Conservation (phyloP, 2,329 filamentous ascomycete species). For the Beauveria rudraprayagi region DNA sequence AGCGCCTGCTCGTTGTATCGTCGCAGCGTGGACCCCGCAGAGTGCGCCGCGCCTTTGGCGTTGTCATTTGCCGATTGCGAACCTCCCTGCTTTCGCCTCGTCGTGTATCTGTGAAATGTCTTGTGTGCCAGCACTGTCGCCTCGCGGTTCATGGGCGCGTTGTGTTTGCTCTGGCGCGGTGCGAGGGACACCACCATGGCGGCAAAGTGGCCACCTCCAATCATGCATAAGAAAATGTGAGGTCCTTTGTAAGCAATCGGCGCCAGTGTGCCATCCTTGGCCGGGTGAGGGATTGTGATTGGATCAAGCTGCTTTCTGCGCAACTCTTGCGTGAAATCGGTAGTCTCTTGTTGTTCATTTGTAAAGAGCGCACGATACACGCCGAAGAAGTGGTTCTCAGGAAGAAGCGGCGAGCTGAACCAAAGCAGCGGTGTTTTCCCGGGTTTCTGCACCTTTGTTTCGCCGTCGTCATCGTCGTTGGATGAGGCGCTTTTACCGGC, state of each 20-base stretch:
- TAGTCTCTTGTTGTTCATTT: slow-evolving; percentile 55
- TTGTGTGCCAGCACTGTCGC: slow-evolving; percentile 90
- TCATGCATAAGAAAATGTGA: slow-evolving; percentile 96
- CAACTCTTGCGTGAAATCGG: slow-evolving; percentile 58
- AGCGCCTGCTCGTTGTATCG: slow-evolving; percentile 91
- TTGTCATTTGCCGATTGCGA: slow-evolving; percentile 91
- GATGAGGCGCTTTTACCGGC: slow-evolving; percentile 41
- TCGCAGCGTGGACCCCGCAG: slow-evolving; percentile 80
- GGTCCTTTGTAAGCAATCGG: slow-evolving; percentile 57
- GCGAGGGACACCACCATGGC: slow-evolving; percentile 90
- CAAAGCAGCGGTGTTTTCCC: slow-evolving; percentile 74
- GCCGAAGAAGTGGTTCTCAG: slow-evolving; percentile 72
- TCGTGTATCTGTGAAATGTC: slow-evolving; percentile 96
- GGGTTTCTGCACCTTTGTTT: slow-evolving; percentile 41
- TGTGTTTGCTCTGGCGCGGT: slow-evolving; percentile 66
- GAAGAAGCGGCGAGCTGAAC: slow-evolving; percentile 71
- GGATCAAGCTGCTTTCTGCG: slow-evolving; percentile 70
- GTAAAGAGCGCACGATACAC: slow-evolving; percentile 79
- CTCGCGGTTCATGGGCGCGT: slow-evolving; percentile 70
- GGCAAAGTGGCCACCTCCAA: slow-evolving; percentile 94
- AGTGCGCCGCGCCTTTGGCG: slow-evolving; percentile 88
- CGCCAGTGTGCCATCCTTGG: slow-evolving; percentile 50
- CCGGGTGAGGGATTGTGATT: slow-evolving; percentile 41
- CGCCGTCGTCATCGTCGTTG: slow-evolving; percentile 44
- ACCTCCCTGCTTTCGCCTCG: slow-evolving; percentile 89